These are phyloP conservation scores for Cytidiella melzeri DNA, from an alignment of 768 basidiomycete genomes.

Conservation along the genomic window DNA sequence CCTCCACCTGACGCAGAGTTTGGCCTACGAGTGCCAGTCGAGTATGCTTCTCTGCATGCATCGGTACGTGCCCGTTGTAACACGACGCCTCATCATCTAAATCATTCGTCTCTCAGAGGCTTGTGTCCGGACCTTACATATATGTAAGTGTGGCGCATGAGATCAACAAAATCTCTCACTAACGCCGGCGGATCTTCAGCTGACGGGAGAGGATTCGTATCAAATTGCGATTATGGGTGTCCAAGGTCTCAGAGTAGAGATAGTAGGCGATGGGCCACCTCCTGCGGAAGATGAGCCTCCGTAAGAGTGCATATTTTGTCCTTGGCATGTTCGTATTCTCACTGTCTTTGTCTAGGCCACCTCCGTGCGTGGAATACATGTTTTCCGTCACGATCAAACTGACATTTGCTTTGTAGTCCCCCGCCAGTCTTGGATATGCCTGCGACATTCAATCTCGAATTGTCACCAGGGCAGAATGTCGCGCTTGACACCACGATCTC, in stretches of 20 bases:
- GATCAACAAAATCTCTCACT: constrained; percentile 12
- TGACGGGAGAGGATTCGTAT: constrained; percentile 82
- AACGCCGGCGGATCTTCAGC: constrained; percentile 32
- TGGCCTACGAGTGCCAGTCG: constrained; percentile 76
- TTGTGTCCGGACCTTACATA: constrained; percentile 78
- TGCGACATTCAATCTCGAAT: constrained; percentile 77
- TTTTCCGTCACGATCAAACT: constrained; percentile 16
- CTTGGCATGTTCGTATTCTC: not conserved
- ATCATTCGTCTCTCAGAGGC: constrained; percentile 41
- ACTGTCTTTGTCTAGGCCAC: constrained; percentile 29
- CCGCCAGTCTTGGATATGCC: constrained; percentile 84
- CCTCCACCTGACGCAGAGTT: constrained; percentile 77
- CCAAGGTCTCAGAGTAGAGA: constrained; percentile 78
- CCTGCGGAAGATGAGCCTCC: constrained; percentile 74
- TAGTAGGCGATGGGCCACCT: constrained; percentile 79
- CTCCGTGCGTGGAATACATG: constrained; percentile 34
- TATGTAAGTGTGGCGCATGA: constrained; percentile 49
- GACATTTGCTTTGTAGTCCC: constrained; percentile 30
- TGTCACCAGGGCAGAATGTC: constrained; percentile 71
- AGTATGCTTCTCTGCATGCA: constrained; percentile 80
- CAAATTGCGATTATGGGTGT: constrained; percentile 84
- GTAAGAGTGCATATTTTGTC: constrained; percentile 39
- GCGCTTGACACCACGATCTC: constrained; percentile 73
- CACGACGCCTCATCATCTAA: constrained; percentile 12
- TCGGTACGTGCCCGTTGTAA: constrained; percentile 47